A percentile compares a stretch with the other conserved stretches of the same genome.
Evolutionary conservation across 768 basidiomycete genomes (phyloP).

Genomic region (Trametes gibbosa): DNA sequence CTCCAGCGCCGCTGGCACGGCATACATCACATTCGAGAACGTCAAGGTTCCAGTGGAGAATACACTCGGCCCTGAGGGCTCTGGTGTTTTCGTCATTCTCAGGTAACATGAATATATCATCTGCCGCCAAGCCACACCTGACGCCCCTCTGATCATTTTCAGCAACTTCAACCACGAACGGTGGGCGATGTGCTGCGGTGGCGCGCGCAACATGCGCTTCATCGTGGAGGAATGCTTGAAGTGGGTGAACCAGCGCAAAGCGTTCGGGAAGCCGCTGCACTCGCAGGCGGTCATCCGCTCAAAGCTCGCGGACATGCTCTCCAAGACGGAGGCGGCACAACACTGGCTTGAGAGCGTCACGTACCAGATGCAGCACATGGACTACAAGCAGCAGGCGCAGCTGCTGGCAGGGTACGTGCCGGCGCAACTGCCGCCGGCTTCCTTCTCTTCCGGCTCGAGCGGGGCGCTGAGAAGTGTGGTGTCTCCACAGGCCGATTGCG

Average conservation of each 20-base stretch:
- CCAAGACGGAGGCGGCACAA: conserved; percentile 76
- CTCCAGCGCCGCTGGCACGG: conserved; percentile 83
- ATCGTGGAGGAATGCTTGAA: conserved; percentile 84
- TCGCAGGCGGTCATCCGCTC: conserved; percentile 84
- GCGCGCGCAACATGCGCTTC: conserved; percentile 59
- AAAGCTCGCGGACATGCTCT: conserved; percentile 89
- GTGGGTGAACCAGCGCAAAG: conserved; percentile 89
- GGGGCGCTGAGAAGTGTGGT: neutral
- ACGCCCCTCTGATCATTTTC: conserved; percentile 32
- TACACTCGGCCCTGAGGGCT: conserved; percentile 77
- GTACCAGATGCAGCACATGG: conserved; percentile 86
- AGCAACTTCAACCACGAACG: conserved; percentile 95
- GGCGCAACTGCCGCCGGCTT: conserved; percentile 34
- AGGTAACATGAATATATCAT: conserved; percentile 33
- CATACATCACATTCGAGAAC: conserved; percentile 78
- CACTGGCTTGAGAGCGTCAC: conserved; percentile 87
- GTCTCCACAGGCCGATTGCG: conserved; percentile 57
- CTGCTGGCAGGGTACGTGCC: conserved; percentile 65
- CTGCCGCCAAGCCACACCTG: neutral
- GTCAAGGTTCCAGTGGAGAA: conserved; percentile 86
- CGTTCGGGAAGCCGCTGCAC: conserved; percentile 85
- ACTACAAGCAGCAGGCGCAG: conserved; percentile 69
- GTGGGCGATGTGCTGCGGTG: conserved; percentile 85
- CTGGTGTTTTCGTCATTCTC: conserved; percentile 63
- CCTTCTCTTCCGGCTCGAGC: neutral